These are phyloP conservation scores for Syzygium aqueum DNA, from an alignment of 345 rosid species.

Conservation along the genomic window DNA sequence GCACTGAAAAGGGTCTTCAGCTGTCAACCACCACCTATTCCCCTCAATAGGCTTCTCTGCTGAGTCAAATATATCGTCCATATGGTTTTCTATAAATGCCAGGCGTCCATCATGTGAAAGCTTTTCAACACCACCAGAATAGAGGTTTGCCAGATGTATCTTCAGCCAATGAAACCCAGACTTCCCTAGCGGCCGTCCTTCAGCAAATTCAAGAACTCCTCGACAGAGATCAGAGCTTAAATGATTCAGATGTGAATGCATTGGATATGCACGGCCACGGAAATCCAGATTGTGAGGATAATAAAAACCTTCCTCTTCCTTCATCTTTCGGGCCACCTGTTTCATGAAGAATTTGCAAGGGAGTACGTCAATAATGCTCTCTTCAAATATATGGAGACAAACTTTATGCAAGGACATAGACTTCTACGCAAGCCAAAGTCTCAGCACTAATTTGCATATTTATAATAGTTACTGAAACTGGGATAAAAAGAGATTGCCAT, in stretches of 20 bases:
- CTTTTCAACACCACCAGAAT: constrained; percentile 84
- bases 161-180: constrained; percentile 88
- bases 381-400: neutral
- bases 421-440: neutral
- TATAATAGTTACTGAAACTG: neutral
- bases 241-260: constrained; percentile 97
- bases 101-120: constrained; percentile 82
- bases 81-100: constrained; percentile 77
- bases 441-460: neutral
- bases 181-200: constrained; percentile 82
- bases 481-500: neutral
- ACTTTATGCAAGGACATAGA: neutral
- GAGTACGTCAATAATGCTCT: neutral
- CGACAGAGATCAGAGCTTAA: constrained; percentile 92
- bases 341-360: neutral
- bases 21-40: constrained; percentile 87
- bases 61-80: constrained; percentile 77
- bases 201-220: constrained; percentile 93
- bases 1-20: constrained; percentile 98
- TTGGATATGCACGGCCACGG: constrained; percentile 97
- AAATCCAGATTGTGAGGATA: constrained; percentile 99
- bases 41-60: constrained; percentile 87
- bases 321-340: constrained; percentile 94
- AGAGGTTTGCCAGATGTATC: constrained; percentile 88
- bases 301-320: constrained; percentile 90